A percentile compares a stretch with the other conserved stretches of the same genome.
These are phyloP conservation scores for Nakazawaea pomicola DNA, from an alignment of 805 yeast genomes.

Conservation along the genomic window DNA sequence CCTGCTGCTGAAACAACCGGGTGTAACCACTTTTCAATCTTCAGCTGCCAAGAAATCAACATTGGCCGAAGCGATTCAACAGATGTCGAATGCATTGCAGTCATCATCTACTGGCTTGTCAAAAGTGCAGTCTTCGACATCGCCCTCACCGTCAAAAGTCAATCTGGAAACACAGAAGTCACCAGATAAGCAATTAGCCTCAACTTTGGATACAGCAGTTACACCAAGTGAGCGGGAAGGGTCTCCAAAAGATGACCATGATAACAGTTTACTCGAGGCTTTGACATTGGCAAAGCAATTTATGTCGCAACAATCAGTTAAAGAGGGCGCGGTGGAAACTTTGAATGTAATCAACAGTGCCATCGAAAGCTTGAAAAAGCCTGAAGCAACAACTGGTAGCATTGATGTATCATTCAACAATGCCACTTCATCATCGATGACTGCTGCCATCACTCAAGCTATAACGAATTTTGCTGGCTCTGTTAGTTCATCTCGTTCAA, in stretches of 20 bases:
- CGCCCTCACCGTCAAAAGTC: constrained; percentile 3
- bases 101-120: constrained; percentile 5
- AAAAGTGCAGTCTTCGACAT: not conserved
- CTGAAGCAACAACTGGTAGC: not conserved
- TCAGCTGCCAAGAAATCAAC: constrained; percentile 19
- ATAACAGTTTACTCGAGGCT: constrained; percentile 23
- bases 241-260: not conserved
- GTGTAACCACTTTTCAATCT: constrained; percentile 1
- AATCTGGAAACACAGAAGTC: no score
- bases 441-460: constrained; percentile 13
- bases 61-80: constrained; percentile 32
- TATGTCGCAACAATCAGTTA: constrained; percentile 17
- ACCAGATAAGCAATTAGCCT: no score
- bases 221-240: no score
- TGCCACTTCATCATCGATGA: constrained; percentile 10
- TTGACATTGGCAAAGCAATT: constrained; percentile 29
- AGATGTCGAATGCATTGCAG: constrained; percentile 31
- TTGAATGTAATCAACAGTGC: constrained; percentile 25
- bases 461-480: constrained; percentile 5
- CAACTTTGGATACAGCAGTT: no score
- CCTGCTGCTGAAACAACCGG: constrained; percentile 1
- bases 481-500: not conserved
- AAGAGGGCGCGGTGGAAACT: constrained; percentile 10
- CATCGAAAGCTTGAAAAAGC: constrained; percentile 21
- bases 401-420: not conserved